A percentile compares a stretch with the other conserved stretches of the same genome.
Evolutionary conservation across 371 early-diverging fungal species (phyloP).

Genomic region (Actinomortierella wolfii): DNA sequence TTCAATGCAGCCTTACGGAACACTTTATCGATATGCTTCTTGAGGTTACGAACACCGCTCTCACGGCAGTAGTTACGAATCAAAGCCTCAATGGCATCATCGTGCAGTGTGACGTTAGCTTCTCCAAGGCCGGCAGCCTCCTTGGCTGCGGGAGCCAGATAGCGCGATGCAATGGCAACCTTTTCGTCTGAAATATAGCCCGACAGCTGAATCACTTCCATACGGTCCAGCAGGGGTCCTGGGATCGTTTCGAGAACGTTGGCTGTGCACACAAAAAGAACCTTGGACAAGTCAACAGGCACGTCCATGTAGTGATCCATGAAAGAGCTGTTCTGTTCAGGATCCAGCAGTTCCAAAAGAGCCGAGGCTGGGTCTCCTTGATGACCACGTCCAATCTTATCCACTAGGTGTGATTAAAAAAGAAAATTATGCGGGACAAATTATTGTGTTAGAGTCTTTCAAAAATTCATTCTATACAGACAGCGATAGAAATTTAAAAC

Average conservation of each 20-base stretch:
- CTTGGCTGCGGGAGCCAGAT: conserved; percentile 86
- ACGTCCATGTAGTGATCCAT: conserved; percentile 99
- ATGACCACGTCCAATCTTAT: conserved; percentile 96
- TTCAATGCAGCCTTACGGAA: conserved; percentile 95
- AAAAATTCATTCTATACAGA: conserved; percentile 11
- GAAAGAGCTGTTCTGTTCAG: conserved; percentile 95
- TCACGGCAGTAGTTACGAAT: conserved; percentile 95
- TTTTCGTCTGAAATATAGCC: conserved; percentile 98
- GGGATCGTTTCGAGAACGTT: conserved; percentile 96
- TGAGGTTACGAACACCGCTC: conserved; percentile 95
- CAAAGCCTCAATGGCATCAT: conserved; percentile 80
- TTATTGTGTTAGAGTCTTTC: conserved; percentile 6
- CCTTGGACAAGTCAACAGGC: conserved; percentile 94
- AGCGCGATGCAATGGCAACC: conserved; percentile 90
- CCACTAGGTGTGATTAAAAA: conserved; percentile 55
- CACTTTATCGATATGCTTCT: conserved; percentile 97
- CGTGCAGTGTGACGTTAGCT: conserved; percentile 70
- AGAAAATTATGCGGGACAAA: conserved; percentile 5
- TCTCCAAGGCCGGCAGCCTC: conserved; percentile 79
- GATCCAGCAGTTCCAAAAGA: conserved; percentile 94
- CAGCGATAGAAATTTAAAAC: conserved; percentile 40
- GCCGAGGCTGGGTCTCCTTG: conserved; percentile 98
- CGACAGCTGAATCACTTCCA: conserved; percentile 95
- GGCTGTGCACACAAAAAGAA: conserved; percentile 97
- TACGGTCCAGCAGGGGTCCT: conserved; percentile 94